phyloP scores from a whole-genome alignment of 176 grass and related monocot genomes.

The Phoenix dactylifera region DNA sequence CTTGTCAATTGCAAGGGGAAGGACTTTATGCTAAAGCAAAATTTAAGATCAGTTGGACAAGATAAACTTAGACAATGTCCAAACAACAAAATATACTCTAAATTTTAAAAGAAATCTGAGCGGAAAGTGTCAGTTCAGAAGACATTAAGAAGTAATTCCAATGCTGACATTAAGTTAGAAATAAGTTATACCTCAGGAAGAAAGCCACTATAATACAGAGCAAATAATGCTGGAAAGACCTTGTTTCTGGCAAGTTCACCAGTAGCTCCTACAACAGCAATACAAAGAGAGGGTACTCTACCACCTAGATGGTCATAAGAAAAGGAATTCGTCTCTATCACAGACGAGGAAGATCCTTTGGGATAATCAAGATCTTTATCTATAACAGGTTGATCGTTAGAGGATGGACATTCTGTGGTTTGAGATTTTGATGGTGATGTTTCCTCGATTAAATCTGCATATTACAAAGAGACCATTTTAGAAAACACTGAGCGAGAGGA shows the following conservation, averaged over 20 bases:
- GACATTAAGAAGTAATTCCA: too few relatives aligned
- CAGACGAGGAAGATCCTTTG: slow-evolving; percentile 12
- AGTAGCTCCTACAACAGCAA: slow-evolving; percentile 86
- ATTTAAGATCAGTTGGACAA: too few relatives aligned
- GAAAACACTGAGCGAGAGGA: not conserved
- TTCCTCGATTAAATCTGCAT: slow-evolving; percentile 50
- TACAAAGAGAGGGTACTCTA: slow-evolving; percentile 52
- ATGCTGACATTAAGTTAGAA: not conserved
- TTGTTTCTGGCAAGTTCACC: slow-evolving; percentile 85
- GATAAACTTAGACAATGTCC: too few relatives aligned
- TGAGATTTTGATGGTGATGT: slow-evolving; percentile 24
- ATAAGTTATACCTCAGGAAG: slow-evolving; percentile 52
- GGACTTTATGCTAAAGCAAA: too few relatives aligned
- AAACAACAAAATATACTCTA: too few relatives aligned
- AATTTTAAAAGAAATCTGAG: too few relatives aligned
- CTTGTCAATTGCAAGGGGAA: too few relatives aligned
- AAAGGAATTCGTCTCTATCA: slow-evolving; percentile 17
- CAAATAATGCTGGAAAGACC: slow-evolving; percentile 86
- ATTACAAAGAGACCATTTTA: slow-evolving; percentile 1
- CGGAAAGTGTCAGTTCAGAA: too few relatives aligned
- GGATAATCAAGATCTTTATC: slow-evolving; percentile 6
- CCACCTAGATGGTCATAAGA: slow-evolving; percentile 5
- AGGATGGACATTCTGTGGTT: slow-evolving; percentile 23
- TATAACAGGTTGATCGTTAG: slow-evolving; percentile 10
- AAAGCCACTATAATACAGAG: slow-evolving; percentile 76